Evolutionary conservation across 2,329 filamentous ascomycete genomes (phyloP).

Genomic region (Sclerotinia nivalis): DNA sequence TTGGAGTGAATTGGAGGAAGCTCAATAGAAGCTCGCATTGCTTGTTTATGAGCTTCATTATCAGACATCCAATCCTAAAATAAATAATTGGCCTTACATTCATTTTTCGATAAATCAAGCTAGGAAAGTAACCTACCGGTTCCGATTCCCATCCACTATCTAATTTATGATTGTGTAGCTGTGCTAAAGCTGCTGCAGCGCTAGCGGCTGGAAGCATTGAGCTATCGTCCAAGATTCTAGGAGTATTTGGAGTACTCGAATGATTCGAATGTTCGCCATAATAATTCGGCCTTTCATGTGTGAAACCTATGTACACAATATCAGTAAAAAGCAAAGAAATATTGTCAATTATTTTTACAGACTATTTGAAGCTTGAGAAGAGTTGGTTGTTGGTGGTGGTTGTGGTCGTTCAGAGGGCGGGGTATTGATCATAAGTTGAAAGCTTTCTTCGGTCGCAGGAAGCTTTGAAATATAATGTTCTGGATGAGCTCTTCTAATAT

Average conservation of each 20-base stretch:
- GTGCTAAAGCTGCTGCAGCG: conserved; percentile 83
- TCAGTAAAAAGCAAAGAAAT: conserved; percentile 34
- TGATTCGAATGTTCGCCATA: conserved; percentile 56
- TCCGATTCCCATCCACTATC: conserved; percentile 79
- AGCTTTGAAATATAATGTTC: conserved; percentile 98
- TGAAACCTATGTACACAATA: conserved; percentile 48
- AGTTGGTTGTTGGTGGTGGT: conserved; percentile 24
- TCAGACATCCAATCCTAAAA: conserved; percentile 71
- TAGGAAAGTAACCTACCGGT: conserved; percentile 56
- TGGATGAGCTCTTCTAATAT: conserved; percentile 94
- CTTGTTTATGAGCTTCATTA: conserved; percentile 62
- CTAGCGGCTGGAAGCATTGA: conserved; percentile 67
- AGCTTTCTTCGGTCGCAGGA: conserved; percentile 96
- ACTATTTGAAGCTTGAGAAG: conserved; percentile 38
- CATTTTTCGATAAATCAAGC: background rate
- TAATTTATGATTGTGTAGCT: conserved; percentile 77
- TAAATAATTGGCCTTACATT: background rate
- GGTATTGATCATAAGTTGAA: conserved; percentile 45
- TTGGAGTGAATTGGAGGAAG: conserved; percentile 66
- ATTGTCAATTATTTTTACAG: conserved; percentile 25
- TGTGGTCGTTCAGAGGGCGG: conserved; percentile 58
- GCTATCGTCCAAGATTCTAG: conserved; percentile 68
- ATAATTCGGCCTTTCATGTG: conserved; percentile 65
- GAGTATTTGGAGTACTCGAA: conserved; percentile 66
- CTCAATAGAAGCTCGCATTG: conserved; percentile 66